Percentiles rank a stretch among this genome's conserved stretches.
Conservation (phyloP, 257 asterid species). For the Nicotiana attenuata region DNA sequence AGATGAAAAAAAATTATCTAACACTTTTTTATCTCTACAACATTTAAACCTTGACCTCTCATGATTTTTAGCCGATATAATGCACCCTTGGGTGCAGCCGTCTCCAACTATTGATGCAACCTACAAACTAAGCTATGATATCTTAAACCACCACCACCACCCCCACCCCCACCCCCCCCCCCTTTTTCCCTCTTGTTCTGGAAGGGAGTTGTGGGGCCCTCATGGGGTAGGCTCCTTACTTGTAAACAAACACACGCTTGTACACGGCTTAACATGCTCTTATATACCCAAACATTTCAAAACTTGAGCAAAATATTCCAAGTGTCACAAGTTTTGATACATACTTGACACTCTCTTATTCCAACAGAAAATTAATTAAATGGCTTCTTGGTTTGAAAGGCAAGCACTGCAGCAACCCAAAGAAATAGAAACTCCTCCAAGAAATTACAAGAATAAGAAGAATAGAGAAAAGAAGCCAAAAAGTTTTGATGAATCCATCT, state of each 20-base stretch:
- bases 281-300: not conserved
- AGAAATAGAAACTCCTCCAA: not conserved
- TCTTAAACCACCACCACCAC: not conserved
- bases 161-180: no score
- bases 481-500: conserved; percentile 10
- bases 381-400: conserved; percentile 1
- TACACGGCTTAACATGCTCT: not conserved
- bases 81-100: not conserved
- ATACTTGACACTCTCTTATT: not conserved
- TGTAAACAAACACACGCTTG: not conserved
- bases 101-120: not conserved
- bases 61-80: not conserved
- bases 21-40: not conserved
- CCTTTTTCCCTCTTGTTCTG: not conserved
- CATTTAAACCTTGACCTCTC: not conserved
- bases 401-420: not conserved
- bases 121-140: not conserved
- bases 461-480: conserved; percentile 5
- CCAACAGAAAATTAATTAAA: not conserved
- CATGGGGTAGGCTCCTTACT: not conserved
- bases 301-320: not conserved
- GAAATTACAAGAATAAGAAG: not conserved
- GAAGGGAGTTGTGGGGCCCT: not conserved
- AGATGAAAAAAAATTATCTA: not conserved
- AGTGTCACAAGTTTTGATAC: not conserved